Evolutionary conservation across 23 red algal species (phyloP).

Genomic region (Gracilariopsis chorda): DNA sequence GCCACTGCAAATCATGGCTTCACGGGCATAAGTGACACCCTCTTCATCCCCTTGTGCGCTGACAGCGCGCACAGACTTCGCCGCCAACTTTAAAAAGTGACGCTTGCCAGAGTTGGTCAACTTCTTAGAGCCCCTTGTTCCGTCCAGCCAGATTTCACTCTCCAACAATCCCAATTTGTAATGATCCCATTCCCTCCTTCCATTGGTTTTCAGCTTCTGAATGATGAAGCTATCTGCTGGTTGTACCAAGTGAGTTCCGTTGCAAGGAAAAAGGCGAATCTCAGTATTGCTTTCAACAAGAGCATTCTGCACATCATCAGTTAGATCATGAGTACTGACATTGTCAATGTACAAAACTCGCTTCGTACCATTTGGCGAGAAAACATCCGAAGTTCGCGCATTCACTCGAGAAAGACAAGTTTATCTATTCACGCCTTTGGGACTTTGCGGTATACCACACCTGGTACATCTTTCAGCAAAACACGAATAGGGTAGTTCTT

Average conservation of each 20-base stretch:
- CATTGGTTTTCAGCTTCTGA: not conserved
- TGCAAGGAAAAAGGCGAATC: not conserved
- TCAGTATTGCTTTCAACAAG: not conserved
- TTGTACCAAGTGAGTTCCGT: not conserved
- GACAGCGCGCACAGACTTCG: no score
- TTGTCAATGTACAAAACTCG: not conserved
- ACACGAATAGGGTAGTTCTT: not conserved
- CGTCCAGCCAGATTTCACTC: not conserved
- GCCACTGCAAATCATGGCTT: no score
- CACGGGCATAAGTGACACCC: no score
- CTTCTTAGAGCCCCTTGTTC: not conserved
- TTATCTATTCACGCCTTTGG: not conserved
- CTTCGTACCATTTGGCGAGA: not conserved
- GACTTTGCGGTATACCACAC: not conserved
- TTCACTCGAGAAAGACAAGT: not conserved
- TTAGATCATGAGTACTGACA: not conserved
- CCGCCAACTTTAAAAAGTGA: no score
- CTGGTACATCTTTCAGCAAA: not conserved
- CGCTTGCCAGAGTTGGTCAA: not conserved
- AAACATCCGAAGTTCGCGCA: not conserved
- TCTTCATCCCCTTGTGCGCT: no score
- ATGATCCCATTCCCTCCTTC: not conserved
- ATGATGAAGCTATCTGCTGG: not conserved
- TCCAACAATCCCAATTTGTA: not conserved
- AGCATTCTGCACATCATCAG: not conserved